phyloP scores from a whole-genome alignment of 495 filamentous ascomycete genomes.

The Trichoderma asperelloides region DNA sequence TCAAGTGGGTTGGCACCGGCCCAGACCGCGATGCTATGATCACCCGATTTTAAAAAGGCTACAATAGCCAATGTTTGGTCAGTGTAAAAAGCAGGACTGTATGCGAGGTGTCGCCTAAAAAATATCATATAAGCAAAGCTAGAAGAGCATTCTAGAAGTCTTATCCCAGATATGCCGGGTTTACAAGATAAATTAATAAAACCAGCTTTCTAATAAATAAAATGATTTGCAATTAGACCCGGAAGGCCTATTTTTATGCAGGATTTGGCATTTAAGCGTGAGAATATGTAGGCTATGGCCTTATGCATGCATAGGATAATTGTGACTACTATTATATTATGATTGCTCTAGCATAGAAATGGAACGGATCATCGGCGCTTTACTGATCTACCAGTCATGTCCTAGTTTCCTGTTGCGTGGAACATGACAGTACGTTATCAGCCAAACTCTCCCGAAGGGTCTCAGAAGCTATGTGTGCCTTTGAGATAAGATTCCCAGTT shows the following conservation, averaged over 20 bases:
- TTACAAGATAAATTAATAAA: background rate
- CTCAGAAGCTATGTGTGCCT: no score
- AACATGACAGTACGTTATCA: no score
- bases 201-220: background rate
- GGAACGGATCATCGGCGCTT: no score
- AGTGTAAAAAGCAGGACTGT: background rate
- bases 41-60: background rate
- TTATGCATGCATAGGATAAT: no score
- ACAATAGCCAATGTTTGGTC: background rate
- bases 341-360: no score
- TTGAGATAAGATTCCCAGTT: no score
- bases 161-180: background rate
- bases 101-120: background rate
- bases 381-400: no score
- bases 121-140: background rate
- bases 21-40: slow-evolving; percentile 14
- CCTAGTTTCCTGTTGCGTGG: no score
- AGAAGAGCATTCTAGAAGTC: background rate
- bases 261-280: background rate
- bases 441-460: no score
- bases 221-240: background rate
- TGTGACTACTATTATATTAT: no score
- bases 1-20: slow-evolving; percentile 14
- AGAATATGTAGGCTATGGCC: background rate
- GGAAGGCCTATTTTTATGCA: background rate